Evolutionary conservation across 169 alveolate genomes (phyloP).

Genomic region (Toxoplasma gondii): DNA sequence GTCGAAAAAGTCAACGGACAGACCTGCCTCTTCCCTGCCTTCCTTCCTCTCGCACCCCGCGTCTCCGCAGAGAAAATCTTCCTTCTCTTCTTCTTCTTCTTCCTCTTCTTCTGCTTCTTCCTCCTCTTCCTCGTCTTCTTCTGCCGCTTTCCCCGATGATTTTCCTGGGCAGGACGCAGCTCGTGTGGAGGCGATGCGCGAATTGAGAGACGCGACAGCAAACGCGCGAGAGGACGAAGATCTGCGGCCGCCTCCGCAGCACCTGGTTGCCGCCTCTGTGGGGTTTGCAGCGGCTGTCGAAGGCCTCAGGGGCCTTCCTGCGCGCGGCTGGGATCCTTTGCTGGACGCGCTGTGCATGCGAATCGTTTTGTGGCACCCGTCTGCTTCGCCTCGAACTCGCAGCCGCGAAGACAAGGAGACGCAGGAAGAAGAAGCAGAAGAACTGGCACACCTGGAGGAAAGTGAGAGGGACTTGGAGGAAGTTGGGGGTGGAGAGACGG

Average conservation of each 20-base stretch:
- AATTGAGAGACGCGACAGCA: neutral
- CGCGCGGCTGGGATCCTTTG: neutral
- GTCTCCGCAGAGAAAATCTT: neutral
- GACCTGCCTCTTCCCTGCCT: neutral
- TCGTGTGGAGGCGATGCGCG: neutral
- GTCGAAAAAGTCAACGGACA: neutral
- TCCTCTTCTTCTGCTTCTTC: neutral
- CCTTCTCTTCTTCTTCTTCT: neutral
- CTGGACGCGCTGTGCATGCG: neutral
- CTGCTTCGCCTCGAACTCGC: neutral
- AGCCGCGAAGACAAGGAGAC: too few relatives aligned
- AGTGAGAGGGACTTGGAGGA: too few relatives aligned
- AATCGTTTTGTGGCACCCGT: neutral
- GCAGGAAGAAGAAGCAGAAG: too few relatives aligned
- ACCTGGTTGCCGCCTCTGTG: neutral
- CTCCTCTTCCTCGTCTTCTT: neutral
- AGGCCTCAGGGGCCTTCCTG: neutral
- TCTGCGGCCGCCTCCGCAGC: neutral
- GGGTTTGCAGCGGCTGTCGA: neutral
- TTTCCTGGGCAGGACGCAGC: neutral
- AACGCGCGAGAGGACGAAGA: neutral
- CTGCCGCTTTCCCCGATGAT: neutral
- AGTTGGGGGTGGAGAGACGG: neutral
- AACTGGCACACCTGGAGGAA: neutral
- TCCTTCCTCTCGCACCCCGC: neutral